Evolutionary conservation across 2,329 filamentous ascomycete genomes (phyloP).

Genomic region (Aspergillus fumigatus): DNA sequence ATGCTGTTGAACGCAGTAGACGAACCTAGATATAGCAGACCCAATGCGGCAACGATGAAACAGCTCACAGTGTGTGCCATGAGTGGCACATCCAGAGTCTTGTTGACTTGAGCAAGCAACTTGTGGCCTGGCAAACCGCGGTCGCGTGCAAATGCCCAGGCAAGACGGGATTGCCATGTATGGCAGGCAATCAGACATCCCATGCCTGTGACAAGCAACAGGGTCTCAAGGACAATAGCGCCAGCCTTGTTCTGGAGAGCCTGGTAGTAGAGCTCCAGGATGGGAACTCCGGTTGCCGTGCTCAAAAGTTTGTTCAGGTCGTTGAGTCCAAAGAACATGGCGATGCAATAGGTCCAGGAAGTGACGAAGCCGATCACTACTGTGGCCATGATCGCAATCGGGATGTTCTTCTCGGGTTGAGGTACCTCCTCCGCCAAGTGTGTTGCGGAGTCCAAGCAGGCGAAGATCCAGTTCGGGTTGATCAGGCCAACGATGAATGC

Average conservation of each 20-base stretch:
- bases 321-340: constrained; percentile 49
- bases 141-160: constrained; percentile 52
- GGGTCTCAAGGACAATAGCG: constrained; percentile 42
- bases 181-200: constrained; percentile 45
- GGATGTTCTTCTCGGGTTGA: constrained; percentile 44
- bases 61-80: constrained; percentile 42
- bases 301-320: constrained; percentile 40
- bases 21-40: constrained; percentile 45
- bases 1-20: constrained; percentile 41
- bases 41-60: constrained; percentile 43
- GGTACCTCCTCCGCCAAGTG: constrained; percentile 50
- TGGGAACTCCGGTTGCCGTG: constrained; percentile 43
- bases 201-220: constrained; percentile 45
- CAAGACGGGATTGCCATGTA: constrained; percentile 47
- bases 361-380: constrained; percentile 48
- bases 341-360: constrained; percentile 45
- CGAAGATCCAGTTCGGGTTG: constrained; percentile 49
- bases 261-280: constrained; percentile 45
- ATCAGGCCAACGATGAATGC: constrained; percentile 51
- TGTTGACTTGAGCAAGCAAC: constrained; percentile 39
- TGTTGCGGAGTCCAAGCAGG: constrained; percentile 48
- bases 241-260: constrained; percentile 40
- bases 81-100: constrained; percentile 42
- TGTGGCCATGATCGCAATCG: constrained; percentile 48
- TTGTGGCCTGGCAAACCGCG: constrained; percentile 43